These are phyloP conservation scores for Physaria fendleri DNA, from an alignment of 345 rosid genomes.

Conservation along the genomic window DNA sequence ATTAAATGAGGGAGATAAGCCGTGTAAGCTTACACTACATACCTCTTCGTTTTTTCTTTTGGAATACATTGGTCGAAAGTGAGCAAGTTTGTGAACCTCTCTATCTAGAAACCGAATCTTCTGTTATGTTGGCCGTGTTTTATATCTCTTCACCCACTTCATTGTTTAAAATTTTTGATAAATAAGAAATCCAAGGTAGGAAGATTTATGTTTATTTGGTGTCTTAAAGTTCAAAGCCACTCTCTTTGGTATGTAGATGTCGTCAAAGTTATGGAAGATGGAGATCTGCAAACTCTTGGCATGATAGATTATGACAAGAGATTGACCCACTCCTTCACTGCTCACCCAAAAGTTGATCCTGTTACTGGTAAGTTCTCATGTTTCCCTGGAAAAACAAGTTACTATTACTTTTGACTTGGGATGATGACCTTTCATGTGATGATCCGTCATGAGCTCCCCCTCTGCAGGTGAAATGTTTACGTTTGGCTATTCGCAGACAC, in stretches of 20 bases:
- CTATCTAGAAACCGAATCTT: constrained; percentile 4
- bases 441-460: not conserved
- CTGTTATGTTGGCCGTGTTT: not conserved
- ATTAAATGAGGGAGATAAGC: constrained; percentile 75
- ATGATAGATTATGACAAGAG: constrained; percentile 92
- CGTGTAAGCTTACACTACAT: constrained; percentile 62
- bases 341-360: constrained; percentile 95
- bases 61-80: not conserved
- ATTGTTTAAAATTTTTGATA: not conserved
- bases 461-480: constrained; percentile 95
- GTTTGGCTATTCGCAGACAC: constrained; percentile 68
- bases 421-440: not conserved
- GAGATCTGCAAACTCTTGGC: constrained; percentile 94
- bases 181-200: not conserved
- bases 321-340: constrained; percentile 81
- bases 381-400: not conserved
- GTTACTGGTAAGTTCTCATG: constrained; percentile 55
- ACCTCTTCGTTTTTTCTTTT: constrained; percentile 16
- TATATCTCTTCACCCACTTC: not conserved
- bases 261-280: constrained; percentile 85
- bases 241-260: constrained; percentile 50
- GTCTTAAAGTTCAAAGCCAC: not conserved
- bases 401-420: not conserved
- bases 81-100: not conserved
- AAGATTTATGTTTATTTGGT: not conserved